Base-by-base conservation (phyloP, 129 eudicot species). In the Artemisia tridentata region DNA sequence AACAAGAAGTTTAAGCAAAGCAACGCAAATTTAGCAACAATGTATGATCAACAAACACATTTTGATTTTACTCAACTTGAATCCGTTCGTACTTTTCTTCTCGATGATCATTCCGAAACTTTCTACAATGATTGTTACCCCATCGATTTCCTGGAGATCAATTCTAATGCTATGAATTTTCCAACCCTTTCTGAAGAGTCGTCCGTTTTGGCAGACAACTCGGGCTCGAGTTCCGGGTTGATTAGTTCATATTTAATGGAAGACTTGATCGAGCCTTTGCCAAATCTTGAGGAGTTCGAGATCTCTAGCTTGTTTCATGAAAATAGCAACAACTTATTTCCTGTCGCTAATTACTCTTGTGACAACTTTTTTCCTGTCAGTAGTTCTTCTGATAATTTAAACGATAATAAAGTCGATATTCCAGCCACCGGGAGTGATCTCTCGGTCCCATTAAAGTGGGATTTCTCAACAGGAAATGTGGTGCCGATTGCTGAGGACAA, bases 31-130 rank as follows among this genome's bases (percentile, higher is more conserved):
- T 51, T 11, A 11, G 27, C 13, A 68, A 55, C 7, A 11, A 69
- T 55, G 64, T 25, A 38, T 38, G 45, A 41, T 17, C 18, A 54
- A 53, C 52, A 54, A 53, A 14, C 19, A 3, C 34, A 69, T 17
- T 69, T 69, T 3, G 64, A 69, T 54, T 31, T 69, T 53, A 31
- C 34, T 53, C 74, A 16, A 62, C 61, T 69, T 20, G 74, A 69
- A 53, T 69, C 74, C 34, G 19, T 69, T 31, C 29, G 52, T 38
- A 54, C 7, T 2, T 38, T 31, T 56, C 74, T 69, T 69, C 64
- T 69, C 16, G 65, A 69, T 38, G 64, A 69, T 54, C 64, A 54
- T 34, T 69, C 73, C 11, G 63, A 69, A 23, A 16, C 16, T 53
- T 52, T 17, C 27, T 31, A n/a, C 14, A 6, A 31, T 2, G 68